Evolutionary conservation across 2,329 filamentous ascomycete species (phyloP), one percentile per base, ranked within the genome.

Genomic region (Colletotrichum gloeosporioides): DNA sequence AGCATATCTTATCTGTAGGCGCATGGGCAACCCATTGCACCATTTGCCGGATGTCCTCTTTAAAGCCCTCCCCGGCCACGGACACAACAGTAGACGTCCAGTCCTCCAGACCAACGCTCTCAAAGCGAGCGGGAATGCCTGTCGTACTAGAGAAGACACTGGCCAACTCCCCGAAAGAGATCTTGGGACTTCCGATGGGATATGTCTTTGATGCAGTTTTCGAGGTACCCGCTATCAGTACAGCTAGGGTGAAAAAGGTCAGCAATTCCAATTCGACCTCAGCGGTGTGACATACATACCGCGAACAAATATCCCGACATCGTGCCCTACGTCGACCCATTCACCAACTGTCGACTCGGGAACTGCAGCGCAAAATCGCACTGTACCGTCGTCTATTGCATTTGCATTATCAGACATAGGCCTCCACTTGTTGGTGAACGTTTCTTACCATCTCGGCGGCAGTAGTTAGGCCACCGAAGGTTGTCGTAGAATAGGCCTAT

Each of bases 1-100:
- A 77, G 49, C 76, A 77, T 29, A 77, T 73, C n/a, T 69, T 78
- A 2, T 79, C 75, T 6, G 6, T 22, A 4, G 78, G 77, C 1
- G 78, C 66, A 18, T 68, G 39, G 1, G 67, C 70, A 22, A 71
- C 71, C 79, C 79, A 79, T 18, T 80, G 71, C 79, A 80, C 76
- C 77, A 80, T 79, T 36, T 78, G 74, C 39, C 67, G 62, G 13
- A 73, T 71, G n/a, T 79, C 78, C 25, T 76, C 68, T n/a, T 74
- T 66, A 2, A 75, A 78, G 2, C 69, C 79, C 25, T 73, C 55
- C 0, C 78, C 77, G 13, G 78, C 69, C 9, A 74, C 71, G 3
- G 69, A 65, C 1, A 63, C 67, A 13, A 73, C 75, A 8, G 29
- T 34, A 10, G 22, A 22, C 7, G n/a, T 27, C 16, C 22, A 67